Evolutionary conservation across 768 basidiomycete genomes (phyloP).

Genomic region (Cyclocybe aegerita): DNA sequence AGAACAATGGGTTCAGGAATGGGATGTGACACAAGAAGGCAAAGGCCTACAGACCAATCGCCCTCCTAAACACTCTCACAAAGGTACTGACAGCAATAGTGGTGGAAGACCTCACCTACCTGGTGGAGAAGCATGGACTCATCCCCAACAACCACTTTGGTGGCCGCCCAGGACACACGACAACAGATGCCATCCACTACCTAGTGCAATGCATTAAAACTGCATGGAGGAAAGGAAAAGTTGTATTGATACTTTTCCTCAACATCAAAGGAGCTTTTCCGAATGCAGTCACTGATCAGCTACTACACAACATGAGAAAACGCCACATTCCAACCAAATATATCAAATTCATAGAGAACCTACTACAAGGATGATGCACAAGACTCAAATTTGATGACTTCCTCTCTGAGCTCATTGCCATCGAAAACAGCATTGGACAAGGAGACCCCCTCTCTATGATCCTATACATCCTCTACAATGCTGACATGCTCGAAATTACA

Average conservation of each 20-base stretch:
- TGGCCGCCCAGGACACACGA: slow-evolving; percentile 33
- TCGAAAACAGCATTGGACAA: slow-evolving; percentile 22
- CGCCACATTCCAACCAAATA: slow-evolving; percentile 22
- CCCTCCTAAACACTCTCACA: slow-evolving; percentile 27
- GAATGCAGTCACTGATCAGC: slow-evolving; percentile 26
- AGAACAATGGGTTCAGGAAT: no score
- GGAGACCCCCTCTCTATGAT: slow-evolving; percentile 22
- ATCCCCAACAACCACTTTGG: slow-evolving; percentile 38
- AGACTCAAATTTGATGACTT: slow-evolving; percentile 17
- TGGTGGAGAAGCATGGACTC: slow-evolving; percentile 28
- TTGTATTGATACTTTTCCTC: slow-evolving; percentile 35
- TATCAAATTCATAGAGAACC: slow-evolving; percentile 12
- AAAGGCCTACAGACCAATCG: slow-evolving; percentile 36
- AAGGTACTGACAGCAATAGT: slow-evolving; percentile 27
- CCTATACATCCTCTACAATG: slow-evolving; percentile 26
- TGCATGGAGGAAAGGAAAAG: slow-evolving; percentile 33
- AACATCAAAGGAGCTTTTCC: slow-evolving; percentile 46
- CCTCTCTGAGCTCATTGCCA: slow-evolving; percentile 6
- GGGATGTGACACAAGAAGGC: no score
- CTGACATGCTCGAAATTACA: slow-evolving; percentile 17
- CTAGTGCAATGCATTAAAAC: slow-evolving; percentile 32
- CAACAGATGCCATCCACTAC: slow-evolving; percentile 33
- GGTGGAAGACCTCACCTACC: slow-evolving; percentile 18
- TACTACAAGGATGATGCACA: slow-evolving; percentile 16
- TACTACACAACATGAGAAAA: slow-evolving; percentile 30